Conservation (phyloP, 106 monocot genomes). For the Triglochin maritima region DNA sequence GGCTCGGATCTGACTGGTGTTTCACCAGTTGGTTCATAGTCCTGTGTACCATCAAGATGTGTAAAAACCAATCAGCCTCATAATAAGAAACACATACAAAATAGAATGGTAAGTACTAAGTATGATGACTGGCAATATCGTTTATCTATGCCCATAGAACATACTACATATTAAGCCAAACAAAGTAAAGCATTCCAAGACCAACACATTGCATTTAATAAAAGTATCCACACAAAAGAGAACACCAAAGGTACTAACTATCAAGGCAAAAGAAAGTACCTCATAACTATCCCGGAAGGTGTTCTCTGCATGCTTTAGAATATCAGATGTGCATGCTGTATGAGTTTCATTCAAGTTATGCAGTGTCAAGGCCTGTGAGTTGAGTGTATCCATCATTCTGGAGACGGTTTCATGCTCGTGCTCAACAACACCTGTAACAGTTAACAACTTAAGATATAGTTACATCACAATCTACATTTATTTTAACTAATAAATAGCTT, state of each 20-base stretch:
- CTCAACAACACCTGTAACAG: constrained; percentile 32
- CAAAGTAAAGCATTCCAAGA: too few relatives aligned
- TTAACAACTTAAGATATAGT: not conserved
- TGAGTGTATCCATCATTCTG: constrained; percentile 23
- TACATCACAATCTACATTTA: too few relatives aligned
- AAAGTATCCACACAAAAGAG: too few relatives aligned
- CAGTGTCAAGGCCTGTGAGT: constrained; percentile 30
- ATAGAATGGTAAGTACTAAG: too few relatives aligned
- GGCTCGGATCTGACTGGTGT: constrained; percentile 67
- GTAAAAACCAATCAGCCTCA: too few relatives aligned
- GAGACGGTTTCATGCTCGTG: constrained; percentile 24
- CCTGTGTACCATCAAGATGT: constrained; percentile 20
- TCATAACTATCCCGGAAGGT: constrained; percentile 37
- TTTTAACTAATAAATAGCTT: too few relatives aligned
- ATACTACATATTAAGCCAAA: not conserved
- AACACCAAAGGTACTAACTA: too few relatives aligned
- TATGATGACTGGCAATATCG: not conserved
- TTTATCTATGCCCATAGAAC: not conserved
- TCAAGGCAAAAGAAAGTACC: constrained; percentile 11
- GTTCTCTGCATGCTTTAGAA: constrained; percentile 31
- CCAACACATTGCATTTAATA: too few relatives aligned
- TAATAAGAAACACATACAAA: too few relatives aligned
- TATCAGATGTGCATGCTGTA: constrained; percentile 16
- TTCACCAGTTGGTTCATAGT: constrained; percentile 60
- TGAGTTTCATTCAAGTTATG: constrained; percentile 39